Conservation (phyloP, 2,329 filamentous ascomycete genomes). For the Blumeriella jaapii region DNA sequence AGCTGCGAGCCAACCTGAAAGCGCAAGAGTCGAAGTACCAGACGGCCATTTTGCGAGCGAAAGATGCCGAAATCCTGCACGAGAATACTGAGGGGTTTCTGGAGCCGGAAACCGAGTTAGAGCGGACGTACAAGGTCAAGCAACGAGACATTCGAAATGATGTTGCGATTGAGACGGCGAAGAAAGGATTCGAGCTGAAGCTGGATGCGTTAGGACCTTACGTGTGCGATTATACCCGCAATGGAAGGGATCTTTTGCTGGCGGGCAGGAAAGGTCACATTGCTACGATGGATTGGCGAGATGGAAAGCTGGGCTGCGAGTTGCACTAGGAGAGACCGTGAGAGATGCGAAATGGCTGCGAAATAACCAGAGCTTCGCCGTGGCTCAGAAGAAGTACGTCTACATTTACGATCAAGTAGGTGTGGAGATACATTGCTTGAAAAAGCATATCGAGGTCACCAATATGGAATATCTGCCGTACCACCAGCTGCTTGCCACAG, state of each 20-base stretch:
- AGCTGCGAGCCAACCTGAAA: constrained; percentile 70
- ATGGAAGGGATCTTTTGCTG: constrained; percentile 74
- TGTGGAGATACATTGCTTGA: constrained; percentile 83
- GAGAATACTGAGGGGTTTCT: constrained; percentile 80
- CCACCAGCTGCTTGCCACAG: constrained; percentile 83
- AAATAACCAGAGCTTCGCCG: constrained; percentile 88
- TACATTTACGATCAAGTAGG: constrained; percentile 93
- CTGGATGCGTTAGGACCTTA: constrained; percentile 79
- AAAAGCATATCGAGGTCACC: constrained; percentile 81
- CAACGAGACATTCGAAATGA: constrained; percentile 72
- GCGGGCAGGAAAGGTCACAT: constrained; percentile 89
- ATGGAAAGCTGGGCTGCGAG: constrained; percentile 83
- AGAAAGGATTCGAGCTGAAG: constrained; percentile 86
- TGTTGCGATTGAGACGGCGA: constrained; percentile 72
- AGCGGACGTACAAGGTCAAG: constrained; percentile 83
- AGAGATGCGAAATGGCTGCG: constrained; percentile 86
- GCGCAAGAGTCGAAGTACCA: constrained; percentile 73
- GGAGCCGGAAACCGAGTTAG: constrained; percentile 77
- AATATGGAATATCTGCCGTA: constrained; percentile 95
- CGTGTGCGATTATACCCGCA: constrained; percentile 76
- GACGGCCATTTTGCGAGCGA: constrained; percentile 69
- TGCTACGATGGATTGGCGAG: constrained; percentile 92
- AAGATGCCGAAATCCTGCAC: constrained; percentile 89
- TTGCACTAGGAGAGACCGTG: constrained; percentile 77
- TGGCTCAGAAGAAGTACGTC: constrained; percentile 90